Base-by-base conservation (phyloP, 176 grass and related monocot genomes). In the Zoysia pacifica region DNA sequence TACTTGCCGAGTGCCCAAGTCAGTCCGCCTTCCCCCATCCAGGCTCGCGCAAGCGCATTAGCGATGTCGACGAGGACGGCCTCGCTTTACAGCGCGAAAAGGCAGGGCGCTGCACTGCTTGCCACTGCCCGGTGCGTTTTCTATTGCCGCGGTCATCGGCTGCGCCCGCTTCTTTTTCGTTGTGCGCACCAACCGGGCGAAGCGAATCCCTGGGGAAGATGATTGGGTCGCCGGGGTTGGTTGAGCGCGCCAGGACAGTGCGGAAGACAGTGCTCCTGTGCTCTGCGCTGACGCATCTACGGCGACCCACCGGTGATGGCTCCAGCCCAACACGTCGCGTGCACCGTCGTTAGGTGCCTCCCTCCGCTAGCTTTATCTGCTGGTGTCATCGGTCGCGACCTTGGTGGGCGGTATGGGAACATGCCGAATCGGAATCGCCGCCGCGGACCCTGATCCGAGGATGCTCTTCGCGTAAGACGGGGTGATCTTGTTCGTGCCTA, bases 31-130 rank as follows among this genome's bases (percentile, higher is more conserved):
- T 61, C 8, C n/a, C 35, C 4, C 9, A 36, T 62, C 59, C 51
- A 46, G 47, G 54, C 28, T 74, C 70, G 53, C 74, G 35, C 75
- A 48, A 37, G 62, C 62, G 76, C 76, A 46, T 48, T 73, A 76
- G 72, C 9, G 55, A 14, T 37, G 47, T 13, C 62, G 76, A 88
- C 64, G 82, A 38, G 47, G 72, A 77, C 16, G 72, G 51, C 67
- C 37, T 77, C 44, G 48, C 73, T 85, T 81, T 89, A 77, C 82
- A 89, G 63, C 78, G 66, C 73, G 7, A 85, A 89, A 89, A 74
- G 16, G 28, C 36, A 14, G 11, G 59, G 59, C n/a, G 58, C 58
- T 49, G 48, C 48, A 16, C 13, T 38, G 53, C 53, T 6, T 9
- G 1, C 53, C n/a, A 35, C 60, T 5, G 62, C 6, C 8, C 48